Base-by-base conservation (phyloP, 768 basidiomycete genomes). In the Macrolepiota fuliginosa region DNA sequence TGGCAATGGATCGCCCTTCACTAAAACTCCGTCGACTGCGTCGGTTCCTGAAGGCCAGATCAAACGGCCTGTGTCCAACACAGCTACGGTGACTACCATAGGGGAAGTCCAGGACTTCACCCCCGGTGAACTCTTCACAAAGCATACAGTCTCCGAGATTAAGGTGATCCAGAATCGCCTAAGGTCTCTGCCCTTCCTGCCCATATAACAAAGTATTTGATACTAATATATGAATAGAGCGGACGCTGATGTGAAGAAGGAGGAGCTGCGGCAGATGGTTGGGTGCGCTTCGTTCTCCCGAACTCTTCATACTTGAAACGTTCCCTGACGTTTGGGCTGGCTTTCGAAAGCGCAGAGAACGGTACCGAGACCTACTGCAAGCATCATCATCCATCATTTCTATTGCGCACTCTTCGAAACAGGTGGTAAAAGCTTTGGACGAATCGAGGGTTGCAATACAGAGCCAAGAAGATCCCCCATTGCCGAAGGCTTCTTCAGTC, bases 231-330 rank as follows among this genome's bases (percentile, higher is more conserved):
- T 29, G 15, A 50, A 22, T 58, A 93, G 92, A 71, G 76, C 81
- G 15, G 92, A 94, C 76, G 92, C 92, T 0, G 90, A 93, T 69
- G 88, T 86, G 47, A 94, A 94, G 72, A 90, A 92, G 68, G 90
- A 94, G 71, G 92, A 94, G 69, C 81, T 94, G 47, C 83, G 92
- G 68, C 79, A 91, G 49, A 94, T 94, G 92, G 92, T 94, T 75
- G 92, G 92, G 92, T 94, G 77, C 83, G 92, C 88, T 51, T 65
- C 47, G 6, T 62, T 36, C 15, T 29, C 45, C 17, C 39, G 3
- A 55, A 25, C n/a, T 52, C 46, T 56, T 17, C 25, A 13, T 36
- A 35, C 32, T 35, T 37, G 42, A 10, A 24, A 61, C 39, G 58
- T 59, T 56, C 35, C 59, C 63, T 62, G 61, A 32, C 61, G 52